A percentile compares a stretch with the other conserved stretches of the same genome.
phyloP scores from a whole-genome alignment of 2,329 filamentous ascomycete genomes.

The Dothidotthia symphoricarpi region DNA sequence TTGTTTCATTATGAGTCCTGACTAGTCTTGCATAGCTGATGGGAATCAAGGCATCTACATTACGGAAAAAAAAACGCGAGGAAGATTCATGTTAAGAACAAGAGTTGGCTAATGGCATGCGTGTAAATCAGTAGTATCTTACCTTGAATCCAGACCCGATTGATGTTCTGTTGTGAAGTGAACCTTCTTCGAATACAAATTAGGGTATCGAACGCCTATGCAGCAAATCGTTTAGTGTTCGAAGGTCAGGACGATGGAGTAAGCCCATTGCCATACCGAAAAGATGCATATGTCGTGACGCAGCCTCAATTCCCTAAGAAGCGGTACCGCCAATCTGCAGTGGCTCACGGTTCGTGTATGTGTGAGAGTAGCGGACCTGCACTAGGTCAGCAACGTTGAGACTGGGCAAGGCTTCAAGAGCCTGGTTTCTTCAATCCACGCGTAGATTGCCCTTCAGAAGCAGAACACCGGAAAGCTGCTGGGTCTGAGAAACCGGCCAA shows the following conservation, averaged over 20 bases:
- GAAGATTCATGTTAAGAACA: too few relatives aligned
- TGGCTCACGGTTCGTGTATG: too few relatives aligned
- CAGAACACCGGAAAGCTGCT: neutral
- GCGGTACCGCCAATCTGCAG: neutral
- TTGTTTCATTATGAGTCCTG: too few relatives aligned
- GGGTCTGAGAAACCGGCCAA: too few relatives aligned
- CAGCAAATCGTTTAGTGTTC: conserved; percentile 22
- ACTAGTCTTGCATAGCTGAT: too few relatives aligned
- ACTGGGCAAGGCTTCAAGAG: conserved; percentile 1
- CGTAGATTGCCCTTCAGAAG: conserved; percentile 2
- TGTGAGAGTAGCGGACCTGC: conserved; percentile 3
- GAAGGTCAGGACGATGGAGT: conserved; percentile 7
- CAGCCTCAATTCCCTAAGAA: conserved; percentile 9
- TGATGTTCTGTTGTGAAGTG: neutral
- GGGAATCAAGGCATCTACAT: too few relatives aligned
- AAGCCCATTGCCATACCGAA: conserved; percentile 23
- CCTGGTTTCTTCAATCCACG: conserved; percentile 1
- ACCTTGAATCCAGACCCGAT: conserved; percentile 6
- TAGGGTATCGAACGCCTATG: conserved; percentile 31
- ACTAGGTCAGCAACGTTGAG: conserved; percentile 7
- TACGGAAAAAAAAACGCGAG: too few relatives aligned
- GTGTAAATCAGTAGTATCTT: too few relatives aligned
- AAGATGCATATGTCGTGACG: conserved; percentile 23
- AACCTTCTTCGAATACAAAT: neutral
- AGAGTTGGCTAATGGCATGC: too few relatives aligned